Base-by-base conservation (phyloP, 1,139 yeast genomes). In the Hyphopichia buzzinii region DNA sequence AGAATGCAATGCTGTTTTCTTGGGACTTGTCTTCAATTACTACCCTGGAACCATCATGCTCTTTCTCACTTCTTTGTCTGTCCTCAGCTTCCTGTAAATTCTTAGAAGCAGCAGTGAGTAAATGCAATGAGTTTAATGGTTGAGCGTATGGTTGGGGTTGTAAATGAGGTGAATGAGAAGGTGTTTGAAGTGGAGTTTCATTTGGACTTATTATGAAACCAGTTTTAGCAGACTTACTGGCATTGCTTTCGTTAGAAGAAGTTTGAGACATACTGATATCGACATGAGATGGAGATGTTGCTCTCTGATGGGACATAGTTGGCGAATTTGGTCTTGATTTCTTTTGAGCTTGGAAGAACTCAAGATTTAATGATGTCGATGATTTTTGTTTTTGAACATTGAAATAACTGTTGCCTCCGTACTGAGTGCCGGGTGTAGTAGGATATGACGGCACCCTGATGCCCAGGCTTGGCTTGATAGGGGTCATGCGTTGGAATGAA, bases 261-360 rank as follows among this genome's bases (percentile, higher is more conserved):
- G 34, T 10, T 36, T 22, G n/a, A 15, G 16, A 13, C 10, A n/a
- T 8, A 5, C 23, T 19, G 23, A 19, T 6, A 26, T 33, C 33
- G 34, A 13, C 12, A 10, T 19, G 34, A 13, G 25, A 25, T 23
- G 25, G 16, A n/a, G 24, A 30, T 13, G 27, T 8, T 13, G 34
- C 17, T 21, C 27, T 12, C 13, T 21, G 25, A 24, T 12, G 47
- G 7, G 46, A 37, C 31, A 44, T 51, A 4, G 43, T 47, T 8
- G 74, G 75, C 8, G 73, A 65, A 47, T 60, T 67, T 8, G 75
- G 74, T 39, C 75, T 49, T 31, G 72, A 65, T 46, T 64, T 66
- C 51, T 67, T 69, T 5, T 53, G 29, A 14, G 46, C 55, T 29
- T 38, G 53, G 42, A 50, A 59, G 31, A 64, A 62, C 46, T 54